A percentile compares a stretch with the other conserved stretches of the same genome.
Conservation (phyloP, 192 early-diverging fungal species). For the Rhizoclosmatium globosum region DNA sequence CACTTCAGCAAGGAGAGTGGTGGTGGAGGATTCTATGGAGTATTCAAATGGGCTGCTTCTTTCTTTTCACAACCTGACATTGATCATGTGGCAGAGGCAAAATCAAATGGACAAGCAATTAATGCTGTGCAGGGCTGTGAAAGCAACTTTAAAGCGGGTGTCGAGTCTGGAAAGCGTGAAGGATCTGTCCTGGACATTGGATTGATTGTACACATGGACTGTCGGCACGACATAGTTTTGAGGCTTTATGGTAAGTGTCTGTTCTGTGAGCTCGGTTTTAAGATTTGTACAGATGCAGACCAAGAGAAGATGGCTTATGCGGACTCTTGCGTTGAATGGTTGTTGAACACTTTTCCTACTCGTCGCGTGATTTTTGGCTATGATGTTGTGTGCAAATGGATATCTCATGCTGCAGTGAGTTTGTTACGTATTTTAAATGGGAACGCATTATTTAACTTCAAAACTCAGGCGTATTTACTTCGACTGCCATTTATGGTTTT, state of each 20-base stretch:
- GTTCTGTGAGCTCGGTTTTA: neutral
- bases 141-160: no score
- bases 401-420: neutral
- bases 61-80: neutral
- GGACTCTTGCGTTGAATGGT: neutral
- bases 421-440: neutral
- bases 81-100: neutral
- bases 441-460: neutral
- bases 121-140: no score
- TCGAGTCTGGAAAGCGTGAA: no score
- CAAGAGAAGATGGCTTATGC: neutral
- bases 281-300: neutral
- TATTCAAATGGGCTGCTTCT: neutral
- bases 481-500: neutral
- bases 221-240: neutral
- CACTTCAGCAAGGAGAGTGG: neutral
- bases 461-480: neutral
- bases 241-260: neutral
- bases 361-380: neutral
- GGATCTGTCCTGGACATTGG: neutral
- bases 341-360: neutral
- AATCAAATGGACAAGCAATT: neutral
- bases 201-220: constrained; percentile 17
- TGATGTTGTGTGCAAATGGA: constrained; percentile 8
- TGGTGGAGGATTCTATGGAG: neutral